These are phyloP conservation scores for Ocimum tenuiflorum DNA, from an alignment of 257 asterid genomes.

Conservation along the genomic window DNA sequence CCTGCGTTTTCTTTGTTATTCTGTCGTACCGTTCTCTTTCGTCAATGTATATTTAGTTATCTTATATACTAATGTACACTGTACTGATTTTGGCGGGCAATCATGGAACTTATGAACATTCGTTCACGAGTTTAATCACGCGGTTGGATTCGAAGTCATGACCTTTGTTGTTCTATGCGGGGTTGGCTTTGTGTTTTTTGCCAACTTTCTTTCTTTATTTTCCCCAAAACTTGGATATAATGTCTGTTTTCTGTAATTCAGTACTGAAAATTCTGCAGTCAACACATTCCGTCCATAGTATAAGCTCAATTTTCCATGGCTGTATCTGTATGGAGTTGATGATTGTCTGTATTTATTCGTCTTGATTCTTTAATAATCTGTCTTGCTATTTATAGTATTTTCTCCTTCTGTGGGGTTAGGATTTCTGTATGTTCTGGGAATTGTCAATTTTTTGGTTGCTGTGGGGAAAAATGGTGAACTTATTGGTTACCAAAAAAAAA, in stretches of 20 bases:
- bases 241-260: not conserved
- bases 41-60: too few relatives aligned
- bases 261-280: not conserved
- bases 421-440: not conserved
- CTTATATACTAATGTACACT: too few relatives aligned
- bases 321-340: not conserved
- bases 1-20: not conserved
- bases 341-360: not conserved
- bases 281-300: not conserved
- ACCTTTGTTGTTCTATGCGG: too few relatives aligned
- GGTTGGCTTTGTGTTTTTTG: too few relatives aligned
- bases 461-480: not conserved
- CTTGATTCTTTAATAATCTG: not conserved
- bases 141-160: too few relatives aligned
- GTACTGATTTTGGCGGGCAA: not conserved
- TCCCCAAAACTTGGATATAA: too few relatives aligned
- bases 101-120: too few relatives aligned
- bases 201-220: too few relatives aligned
- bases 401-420: not conserved
- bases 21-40: too few relatives aligned
- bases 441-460: not conserved
- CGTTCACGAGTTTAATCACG: too few relatives aligned
- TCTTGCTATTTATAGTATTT: not conserved
- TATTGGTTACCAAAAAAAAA: too few relatives aligned
- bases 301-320: not conserved